Evolutionary conservation across 2,329 filamentous ascomycete species (phyloP).

Genomic region (Xylaria sp.): DNA sequence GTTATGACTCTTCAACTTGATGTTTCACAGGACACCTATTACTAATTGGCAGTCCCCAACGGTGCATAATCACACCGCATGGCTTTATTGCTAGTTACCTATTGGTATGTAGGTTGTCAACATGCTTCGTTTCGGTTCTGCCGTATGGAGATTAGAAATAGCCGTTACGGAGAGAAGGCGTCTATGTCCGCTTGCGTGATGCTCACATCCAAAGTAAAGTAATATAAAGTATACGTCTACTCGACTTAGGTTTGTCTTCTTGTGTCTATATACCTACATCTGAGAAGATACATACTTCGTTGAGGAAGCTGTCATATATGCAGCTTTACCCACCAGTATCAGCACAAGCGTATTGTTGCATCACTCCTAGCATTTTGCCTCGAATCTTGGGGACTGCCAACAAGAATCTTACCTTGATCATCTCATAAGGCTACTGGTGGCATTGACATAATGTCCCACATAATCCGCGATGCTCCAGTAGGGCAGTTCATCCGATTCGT

Average conservation of each 20-base stretch:
- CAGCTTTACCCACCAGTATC: not conserved
- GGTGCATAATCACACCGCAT: not conserved
- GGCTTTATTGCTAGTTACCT: slow-evolving; percentile 6
- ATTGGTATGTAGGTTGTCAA: not conserved
- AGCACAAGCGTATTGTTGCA: not conserved
- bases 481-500: slow-evolving; percentile 35
- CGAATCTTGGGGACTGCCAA: not conserved
- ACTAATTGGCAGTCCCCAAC: slow-evolving; percentile 13
- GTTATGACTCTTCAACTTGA: not conserved
- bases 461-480: slow-evolving; percentile 32
- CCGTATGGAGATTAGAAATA: slow-evolving; percentile 7
- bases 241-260: slow-evolving; percentile 1
- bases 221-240: slow-evolving; percentile 5
- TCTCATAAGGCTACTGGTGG: not conserved
- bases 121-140: not conserved
- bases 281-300: not conserved
- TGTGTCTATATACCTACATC: not conserved
- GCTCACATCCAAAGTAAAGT: not conserved
- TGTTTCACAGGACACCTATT: slow-evolving; percentile 3
- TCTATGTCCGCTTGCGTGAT: slow-evolving; percentile 7
- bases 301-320: not conserved
- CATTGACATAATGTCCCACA: slow-evolving; percentile 13
- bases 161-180: not conserved
- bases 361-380: not conserved
- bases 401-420: not conserved